Evolutionary conservation across 345 rosid species (phyloP), one percentile per base, ranked within the genome.

Genomic region (Arabis hirsuta): DNA sequence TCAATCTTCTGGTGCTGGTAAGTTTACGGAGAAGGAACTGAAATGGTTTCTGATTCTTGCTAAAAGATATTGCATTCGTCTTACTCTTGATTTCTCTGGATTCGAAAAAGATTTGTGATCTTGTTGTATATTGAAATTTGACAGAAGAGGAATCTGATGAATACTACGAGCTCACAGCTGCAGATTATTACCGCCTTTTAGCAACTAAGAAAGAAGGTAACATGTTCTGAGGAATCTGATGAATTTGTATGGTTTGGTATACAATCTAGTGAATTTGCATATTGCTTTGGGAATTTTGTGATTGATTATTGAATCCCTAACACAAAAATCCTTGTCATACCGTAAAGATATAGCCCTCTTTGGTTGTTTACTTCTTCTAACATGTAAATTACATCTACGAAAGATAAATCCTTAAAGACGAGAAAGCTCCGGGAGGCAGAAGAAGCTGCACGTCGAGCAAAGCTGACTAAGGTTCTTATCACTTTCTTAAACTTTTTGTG

Each of bases 401-500:
- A 82, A 90, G 98, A 94, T 78, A 91, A 85, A 61, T 77, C 68
- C 44, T 69, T 91, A 66, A 95, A 89, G 88, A 95, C 99, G 20
- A 79, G 79, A 75, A 91, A 91, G 79, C 66, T 88, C 43, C 84
- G 96, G 39, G 96, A 95, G 76, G 96, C 91, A 34, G 99, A 95
- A 79, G 93, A 82, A 79, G 96, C 93, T 66, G 87, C 92, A 66
- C 88, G 86, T 43, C 81, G 88, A 76, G 73, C 96, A 34, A 89
- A 82, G 85, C 44, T 81, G 36, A 86, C 93, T 12, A 90, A 86
- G 98, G 98, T 88, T 29, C 76, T 46, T 36, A 5, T 47, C 59
- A 55, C 46, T 38, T 22, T 24, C 52, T 36, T 4, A 12, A 55
- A 51, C 27, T 4, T 41, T 74, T 27, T 24, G 16, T 63, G 12